Conservation (phyloP, 176 grass and related monocot species). For the Pontederia crassipes region DNA sequence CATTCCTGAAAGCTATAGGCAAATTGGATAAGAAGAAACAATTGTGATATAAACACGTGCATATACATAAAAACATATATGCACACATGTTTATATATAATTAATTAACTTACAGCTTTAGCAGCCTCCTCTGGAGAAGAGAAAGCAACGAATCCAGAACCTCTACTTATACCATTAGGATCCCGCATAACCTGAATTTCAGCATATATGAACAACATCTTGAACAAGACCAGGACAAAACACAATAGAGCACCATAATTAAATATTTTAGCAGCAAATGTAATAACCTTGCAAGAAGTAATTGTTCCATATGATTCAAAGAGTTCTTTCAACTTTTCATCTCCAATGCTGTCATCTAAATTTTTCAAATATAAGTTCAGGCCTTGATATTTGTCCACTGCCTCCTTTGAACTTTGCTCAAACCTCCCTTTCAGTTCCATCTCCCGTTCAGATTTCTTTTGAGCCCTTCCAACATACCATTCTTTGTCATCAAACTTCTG, state of each 20-base stretch:
- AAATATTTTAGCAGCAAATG: too few relatives aligned
- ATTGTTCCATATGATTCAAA: slow-evolving; percentile 41
- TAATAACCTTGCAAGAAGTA: slow-evolving; percentile 47
- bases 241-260: neutral
- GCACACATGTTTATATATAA: neutral
- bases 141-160: slow-evolving; percentile 60
- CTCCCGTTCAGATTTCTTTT: too few relatives aligned
- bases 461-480: too few relatives aligned
- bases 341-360: slow-evolving; percentile 11
- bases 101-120: slow-evolving; percentile 29
- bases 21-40: neutral
- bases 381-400: too few relatives aligned
- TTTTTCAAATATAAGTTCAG: too few relatives aligned
- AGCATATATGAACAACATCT: neutral
- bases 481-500: too few relatives aligned
- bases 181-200: slow-evolving; percentile 36
- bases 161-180: slow-evolving; percentile 51
- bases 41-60: too few relatives aligned
- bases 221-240: too few relatives aligned
- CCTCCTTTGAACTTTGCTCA: too few relatives aligned
- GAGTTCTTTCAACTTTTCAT: slow-evolving; percentile 40
- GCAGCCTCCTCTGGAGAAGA: slow-evolving; percentile 42
- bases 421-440: too few relatives aligned
- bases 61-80: too few relatives aligned
- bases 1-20: slow-evolving; percentile 28